These are phyloP conservation scores for Carex arenaria DNA, from an alignment of 202 grass and related monocot species.

Conservation along the genomic window DNA sequence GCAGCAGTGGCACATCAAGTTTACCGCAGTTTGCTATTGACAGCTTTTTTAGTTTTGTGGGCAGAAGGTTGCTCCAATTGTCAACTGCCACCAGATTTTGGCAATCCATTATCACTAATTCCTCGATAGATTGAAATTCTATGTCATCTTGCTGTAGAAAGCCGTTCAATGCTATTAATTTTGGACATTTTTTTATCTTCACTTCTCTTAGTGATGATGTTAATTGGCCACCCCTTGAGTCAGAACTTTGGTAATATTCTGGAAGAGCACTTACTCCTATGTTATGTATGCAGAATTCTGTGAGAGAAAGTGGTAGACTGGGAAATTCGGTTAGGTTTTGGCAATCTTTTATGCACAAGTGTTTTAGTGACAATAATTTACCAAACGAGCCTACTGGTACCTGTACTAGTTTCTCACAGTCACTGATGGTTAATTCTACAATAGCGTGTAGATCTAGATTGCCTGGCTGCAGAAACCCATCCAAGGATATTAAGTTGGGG, in stretches of 20 bases:
- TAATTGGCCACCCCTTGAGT: not conserved
- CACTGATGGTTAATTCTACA: not conserved
- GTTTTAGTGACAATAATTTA: no score
- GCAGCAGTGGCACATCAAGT: not conserved
- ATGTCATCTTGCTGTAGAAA: not conserved
- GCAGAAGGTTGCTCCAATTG: no score
- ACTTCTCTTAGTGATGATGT: not conserved
- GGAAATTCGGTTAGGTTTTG: not conserved
- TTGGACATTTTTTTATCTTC: not conserved
- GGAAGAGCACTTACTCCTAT: not conserved
- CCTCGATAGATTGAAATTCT: not conserved
- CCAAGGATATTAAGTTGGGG: not conserved
- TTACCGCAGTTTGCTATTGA: no score
- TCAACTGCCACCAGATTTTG: no score
- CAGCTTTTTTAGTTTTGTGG: no score
- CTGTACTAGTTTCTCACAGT: not conserved
- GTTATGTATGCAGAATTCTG: fast-evolving
- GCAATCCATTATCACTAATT: not conserved
- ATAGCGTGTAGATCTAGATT: not conserved
- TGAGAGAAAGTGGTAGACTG: not conserved
- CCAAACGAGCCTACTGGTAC: not conserved
- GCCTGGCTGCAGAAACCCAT: not conserved
- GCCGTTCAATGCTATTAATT: not conserved
- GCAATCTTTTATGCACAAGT: not conserved
- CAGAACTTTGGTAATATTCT: not conserved